A percentile compares a stretch with the other conserved stretches of the same genome.
Conservation (phyloP, 352 stramenopile species). For the Phytophthora citrophthora region DNA sequence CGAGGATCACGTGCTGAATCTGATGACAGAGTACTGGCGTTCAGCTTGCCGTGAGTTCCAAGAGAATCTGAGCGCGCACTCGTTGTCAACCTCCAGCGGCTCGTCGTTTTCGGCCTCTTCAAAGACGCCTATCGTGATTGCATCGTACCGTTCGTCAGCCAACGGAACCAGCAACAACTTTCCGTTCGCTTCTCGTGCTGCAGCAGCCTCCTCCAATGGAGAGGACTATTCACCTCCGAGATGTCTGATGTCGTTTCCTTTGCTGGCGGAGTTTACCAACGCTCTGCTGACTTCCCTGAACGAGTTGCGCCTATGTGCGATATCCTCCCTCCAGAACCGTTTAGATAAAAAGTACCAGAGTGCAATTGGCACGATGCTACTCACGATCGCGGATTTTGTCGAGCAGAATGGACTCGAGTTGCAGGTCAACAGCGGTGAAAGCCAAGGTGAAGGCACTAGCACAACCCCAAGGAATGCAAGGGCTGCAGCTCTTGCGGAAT, state of each 20-base stretch:
- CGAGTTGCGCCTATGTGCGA: constrained; percentile 80
- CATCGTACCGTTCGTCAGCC: constrained; percentile 63
- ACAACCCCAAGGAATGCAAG: constrained; percentile 29
- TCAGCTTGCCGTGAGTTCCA: constrained; percentile 68
- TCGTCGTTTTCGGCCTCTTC: constrained; percentile 34
- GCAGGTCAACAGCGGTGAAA: constrained; percentile 9
- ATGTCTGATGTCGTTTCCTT: constrained; percentile 88
- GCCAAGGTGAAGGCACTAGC: constrained; percentile 5
- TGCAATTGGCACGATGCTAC: constrained; percentile 52
- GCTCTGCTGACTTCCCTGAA: constrained; percentile 82
- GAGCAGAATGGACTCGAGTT: constrained; percentile 58
- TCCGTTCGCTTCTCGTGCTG: constrained; percentile 21
- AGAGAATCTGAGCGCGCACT: constrained; percentile 55
- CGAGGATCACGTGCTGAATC: constrained; percentile 75
- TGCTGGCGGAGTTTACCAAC: constrained; percentile 88
- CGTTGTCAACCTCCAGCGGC: constrained; percentile 28
- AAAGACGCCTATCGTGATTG: constrained; percentile 74
- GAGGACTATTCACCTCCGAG: constrained; percentile 73
- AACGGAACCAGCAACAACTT: constrained; percentile 32
- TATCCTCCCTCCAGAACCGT: constrained; percentile 65
- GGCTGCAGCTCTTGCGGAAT: constrained; percentile 35
- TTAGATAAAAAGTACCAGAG: constrained; percentile 65
- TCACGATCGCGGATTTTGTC: constrained; percentile 63
- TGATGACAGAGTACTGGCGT: constrained; percentile 70
- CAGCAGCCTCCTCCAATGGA: constrained; percentile 10